Evolutionary conservation across 1,284 basidiomycete genomes (phyloP), one percentile per base, ranked within the genome.

Genomic region (Fomitopsis schrenkii): DNA sequence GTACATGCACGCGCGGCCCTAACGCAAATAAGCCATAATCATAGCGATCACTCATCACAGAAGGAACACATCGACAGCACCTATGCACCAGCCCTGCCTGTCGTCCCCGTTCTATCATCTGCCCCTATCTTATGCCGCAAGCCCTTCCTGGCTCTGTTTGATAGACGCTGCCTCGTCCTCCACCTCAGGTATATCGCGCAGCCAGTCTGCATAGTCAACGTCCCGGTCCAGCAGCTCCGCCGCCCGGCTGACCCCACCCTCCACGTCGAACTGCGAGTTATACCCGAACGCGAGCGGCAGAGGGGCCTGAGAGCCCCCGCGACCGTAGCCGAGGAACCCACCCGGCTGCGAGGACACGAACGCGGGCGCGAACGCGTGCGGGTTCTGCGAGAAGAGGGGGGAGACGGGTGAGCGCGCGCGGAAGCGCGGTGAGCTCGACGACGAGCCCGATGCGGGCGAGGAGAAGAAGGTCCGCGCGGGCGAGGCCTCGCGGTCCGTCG

Each of bases 181-280:
- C 2, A 68, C 68, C 19, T 70, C 68, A 33, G 67, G 70, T 8
- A 70, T 59, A 64, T 80, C 79, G 46, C 71, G 74, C 61, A 81
- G 52, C 80, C 79, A 82, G 8, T 75, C 78, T 33, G 74, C 74
- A 59, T 78, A 78, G 62, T 82, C 79, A 1, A 83, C 77, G 50
- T 81, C 81, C 61, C 72, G 70, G 62, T 79, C 78, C 59, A 82
- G 65, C 59, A 79, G 57, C 63, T 77, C 78, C 57, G 72, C 79
- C 15, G 80, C 76, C 62, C 72, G 71, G 45, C 76, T 75, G 42
- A 80, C 72, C 57, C 75, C 72, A 15, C 72, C 74, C 63, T 81
- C 80, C 4, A 81, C 72, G 62, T 83, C 79, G 60, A 79, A 79
- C 65, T 81, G 81, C n/a, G 80, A 80, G 58, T 75, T 79, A 62